Base-by-base conservation (phyloP, 352 stramenopile species). In the Phytophthora agathidicida region DNA sequence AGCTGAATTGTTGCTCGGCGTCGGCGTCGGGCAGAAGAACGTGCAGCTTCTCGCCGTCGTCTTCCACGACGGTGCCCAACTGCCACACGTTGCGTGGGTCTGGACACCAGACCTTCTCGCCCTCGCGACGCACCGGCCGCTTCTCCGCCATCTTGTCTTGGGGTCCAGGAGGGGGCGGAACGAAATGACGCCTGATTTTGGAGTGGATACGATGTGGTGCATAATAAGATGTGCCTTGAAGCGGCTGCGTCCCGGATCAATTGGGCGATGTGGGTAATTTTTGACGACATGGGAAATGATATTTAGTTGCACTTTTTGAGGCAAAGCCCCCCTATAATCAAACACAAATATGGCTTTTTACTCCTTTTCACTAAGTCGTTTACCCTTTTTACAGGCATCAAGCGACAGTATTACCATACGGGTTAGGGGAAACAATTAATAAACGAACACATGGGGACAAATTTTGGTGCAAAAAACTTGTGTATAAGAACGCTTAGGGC, bases 31-130 rank as follows among this genome's bases (percentile, higher is more conserved):
- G 84, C 23, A 93, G 67, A 42, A 91, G 47, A 38, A 96, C 87
- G 57, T 94, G 86, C 27, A 96, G 78, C 45, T 88, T 93, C 42
- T 87, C 69, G 54, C 87, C 87, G 65, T 94, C 86, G 58, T 94
- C 87, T 55, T 96, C 87, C 26, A 93, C 72, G 39, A 96, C 84
- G 0, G 86, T 94, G 26, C 85, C 87, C 20, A 96, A 64, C 49
- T 93, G 80, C 87, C 87, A 96, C 48, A 96, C 85, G 35, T 94
- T 94, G 60, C 84, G 83, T 27, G 87, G 65, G 50, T 94, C 85
- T 0, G 87, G 85, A 50, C 82, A 91, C 87, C 87, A 96, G 7
- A 96, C 86, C 57, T 93, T 94, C 69, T 96, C 85, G 47, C 87
- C 87, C 64, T 94, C 87, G 20, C 86, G 83, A 20, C 83, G 84